Evolutionary conservation across 768 basidiomycete species (phyloP).

Genomic region (Podaxis rugospora): DNA sequence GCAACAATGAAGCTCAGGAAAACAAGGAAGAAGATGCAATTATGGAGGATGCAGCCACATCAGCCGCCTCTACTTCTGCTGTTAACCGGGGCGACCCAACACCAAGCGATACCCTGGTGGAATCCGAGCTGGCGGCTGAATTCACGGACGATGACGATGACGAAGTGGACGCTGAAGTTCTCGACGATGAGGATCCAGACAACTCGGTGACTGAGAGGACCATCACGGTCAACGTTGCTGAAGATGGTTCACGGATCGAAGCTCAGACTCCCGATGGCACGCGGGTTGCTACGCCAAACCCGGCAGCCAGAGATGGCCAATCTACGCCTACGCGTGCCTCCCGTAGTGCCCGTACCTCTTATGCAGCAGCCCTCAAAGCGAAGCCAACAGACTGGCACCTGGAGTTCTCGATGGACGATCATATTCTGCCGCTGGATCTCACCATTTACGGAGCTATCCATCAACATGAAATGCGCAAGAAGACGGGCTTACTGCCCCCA

Average conservation of each 20-base stretch:
- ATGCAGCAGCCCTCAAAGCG: conserved; percentile 90
- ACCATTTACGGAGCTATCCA: conserved; percentile 98
- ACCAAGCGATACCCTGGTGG: conserved; percentile 56
- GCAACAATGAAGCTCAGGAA: conserved; percentile 9
- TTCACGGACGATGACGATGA: conserved; percentile 88
- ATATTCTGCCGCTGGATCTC: conserved; percentile 75
- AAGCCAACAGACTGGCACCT: conserved; percentile 97
- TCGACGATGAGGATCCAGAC: conserved; percentile 84
- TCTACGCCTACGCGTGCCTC: conserved; percentile 25
- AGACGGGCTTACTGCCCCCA: conserved; percentile 54
- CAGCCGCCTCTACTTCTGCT: conserved; percentile 16
- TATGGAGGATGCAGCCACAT: conserved; percentile 8
- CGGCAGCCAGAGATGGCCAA: conserved; percentile 35
- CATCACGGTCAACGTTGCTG: conserved; percentile 75
- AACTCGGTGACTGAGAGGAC: conserved; percentile 73
- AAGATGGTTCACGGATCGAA: conserved; percentile 91
- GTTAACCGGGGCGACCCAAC: conserved; percentile 29
- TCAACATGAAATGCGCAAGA: conserved; percentile 81
- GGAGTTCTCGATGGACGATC: conserved; percentile 92
- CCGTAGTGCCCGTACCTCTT: conserved; percentile 54
- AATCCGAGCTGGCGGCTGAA: conserved; percentile 64
- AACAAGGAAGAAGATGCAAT: conserved; percentile 9
- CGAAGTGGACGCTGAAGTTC: conserved; percentile 83
- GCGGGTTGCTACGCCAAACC: conserved; percentile 83
- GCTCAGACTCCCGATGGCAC: conserved; percentile 98